Base-by-base conservation (phyloP, 2,329 filamentous ascomycete genomes). In the Cadophora sp. region DNA sequence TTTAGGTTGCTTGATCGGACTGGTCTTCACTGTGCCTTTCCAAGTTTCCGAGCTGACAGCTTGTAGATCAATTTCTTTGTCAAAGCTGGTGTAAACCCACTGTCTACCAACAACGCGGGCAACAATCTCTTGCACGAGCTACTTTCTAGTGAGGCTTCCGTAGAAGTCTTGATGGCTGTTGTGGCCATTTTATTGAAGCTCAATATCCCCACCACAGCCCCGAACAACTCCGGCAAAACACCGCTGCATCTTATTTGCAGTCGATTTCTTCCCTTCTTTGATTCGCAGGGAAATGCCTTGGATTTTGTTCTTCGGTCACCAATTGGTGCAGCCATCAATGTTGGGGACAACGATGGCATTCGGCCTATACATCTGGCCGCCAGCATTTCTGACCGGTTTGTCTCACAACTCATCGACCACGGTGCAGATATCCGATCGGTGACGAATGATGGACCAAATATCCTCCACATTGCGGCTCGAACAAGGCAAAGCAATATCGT, bases 391-490 rank as follows among this genome's bases (percentile, higher is more conserved):
- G 70, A 72, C 43, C n/a, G 14, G 20, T 55, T 61, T 8, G 30
- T 68, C 3, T 36, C 39, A 2, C 62, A 64, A n/a, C 56, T 72
- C n/a, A 56, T 72, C 0, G 72, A 75, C 3, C 74, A 75, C 4
- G 79, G 81, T 4, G 80, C 80, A 0, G 73, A 82, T 73, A 71
- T 78, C 0, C 67, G 59, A 0, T 66, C 71, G 1, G 27, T 59
- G 0, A 81, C 79, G 0, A 14, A 74, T 4, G 75, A 80, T 7
- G 78, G 78, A 0, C 70, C 79, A 53, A 82, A 76, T 4, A 72
- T 78, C 5, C 73, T 84, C 3, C 81, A 83, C 56, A 63, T 83
- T 20, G 79, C 82, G 1, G 74, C 79, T 4, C 74, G 76, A 14
- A 67, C 71, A 4, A 70, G 78, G 27, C 68, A 79, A 45, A 71